Conservation (phyloP, 371 early-diverging fungal genomes). For the Rhizopus sp. region DNA sequence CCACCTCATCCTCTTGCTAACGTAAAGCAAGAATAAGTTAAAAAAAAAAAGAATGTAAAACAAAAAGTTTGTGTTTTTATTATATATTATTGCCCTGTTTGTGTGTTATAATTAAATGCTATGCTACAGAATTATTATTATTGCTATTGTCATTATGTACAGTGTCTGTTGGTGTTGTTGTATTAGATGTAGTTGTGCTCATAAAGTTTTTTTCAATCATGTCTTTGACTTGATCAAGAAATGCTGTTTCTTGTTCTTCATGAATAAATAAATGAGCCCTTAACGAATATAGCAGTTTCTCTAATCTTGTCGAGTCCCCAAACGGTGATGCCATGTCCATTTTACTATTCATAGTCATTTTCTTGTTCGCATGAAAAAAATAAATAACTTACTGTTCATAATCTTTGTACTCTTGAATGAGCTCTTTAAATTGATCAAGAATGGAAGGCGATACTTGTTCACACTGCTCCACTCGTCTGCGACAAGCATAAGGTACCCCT, state of each 20-base stretch:
- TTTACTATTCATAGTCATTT: constrained; percentile 28
- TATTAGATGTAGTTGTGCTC: not conserved
- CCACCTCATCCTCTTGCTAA: not conserved
- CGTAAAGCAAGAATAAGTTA: not conserved
- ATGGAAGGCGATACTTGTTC: constrained; percentile 48
- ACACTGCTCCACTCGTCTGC: constrained; percentile 42
- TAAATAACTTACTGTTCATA: constrained; percentile 57
- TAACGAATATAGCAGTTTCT: constrained; percentile 50
- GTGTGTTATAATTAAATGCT: not conserved
- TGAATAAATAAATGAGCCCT: constrained; percentile 43
- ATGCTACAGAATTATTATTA: too few species aligned
- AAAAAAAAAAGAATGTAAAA: not conserved
- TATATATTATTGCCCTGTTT: constrained; percentile 5
- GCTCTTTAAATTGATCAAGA: constrained; percentile 44
- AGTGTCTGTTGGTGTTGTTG: too few species aligned
- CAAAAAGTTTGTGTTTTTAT: too few species aligned
- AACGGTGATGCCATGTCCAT: constrained; percentile 30
- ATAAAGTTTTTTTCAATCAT: constrained; percentile 22
- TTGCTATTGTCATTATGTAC: too few species aligned
- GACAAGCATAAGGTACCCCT: constrained; percentile 58
- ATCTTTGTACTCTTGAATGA: constrained; percentile 55
- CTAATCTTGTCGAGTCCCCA: constrained; percentile 36
- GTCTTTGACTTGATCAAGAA: constrained; percentile 40
- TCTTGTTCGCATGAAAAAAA: not conserved
- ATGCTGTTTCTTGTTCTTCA: constrained; percentile 30